phyloP scores from a whole-genome alignment of 192 early-diverging fungal species.

The Coemansia sp. region DNA sequence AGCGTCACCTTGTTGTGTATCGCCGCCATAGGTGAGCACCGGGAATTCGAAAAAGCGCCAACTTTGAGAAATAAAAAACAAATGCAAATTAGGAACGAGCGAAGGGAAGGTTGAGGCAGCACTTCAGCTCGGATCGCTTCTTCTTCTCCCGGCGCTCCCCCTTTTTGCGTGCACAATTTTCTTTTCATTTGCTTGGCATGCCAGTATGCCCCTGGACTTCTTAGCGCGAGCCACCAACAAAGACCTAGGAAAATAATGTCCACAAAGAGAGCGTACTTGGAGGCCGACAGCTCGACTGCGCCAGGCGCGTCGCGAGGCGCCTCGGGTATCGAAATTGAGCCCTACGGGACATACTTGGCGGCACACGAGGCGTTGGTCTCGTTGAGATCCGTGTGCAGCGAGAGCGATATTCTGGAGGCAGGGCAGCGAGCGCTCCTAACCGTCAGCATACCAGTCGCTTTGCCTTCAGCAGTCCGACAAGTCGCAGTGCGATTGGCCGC shows the following conservation, averaged over 20 bases:
- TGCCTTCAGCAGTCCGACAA: slow-evolving; percentile 32
- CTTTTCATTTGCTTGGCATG: too few species aligned
- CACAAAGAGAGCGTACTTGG: slow-evolving; percentile 11
- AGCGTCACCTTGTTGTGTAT: slow-evolving; percentile 35
- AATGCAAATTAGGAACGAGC: too few species aligned
- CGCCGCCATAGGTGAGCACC: neutral
- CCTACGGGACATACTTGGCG: slow-evolving; percentile 40
- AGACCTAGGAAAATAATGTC: slow-evolving; percentile 13
- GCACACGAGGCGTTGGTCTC: slow-evolving; percentile 29
- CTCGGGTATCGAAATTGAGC: slow-evolving; percentile 2
- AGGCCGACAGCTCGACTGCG: slow-evolving; percentile 13
- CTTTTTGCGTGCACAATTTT: too few species aligned
- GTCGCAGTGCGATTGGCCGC: slow-evolving; percentile 29
- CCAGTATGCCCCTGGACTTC: neutral
- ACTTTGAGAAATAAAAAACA: neutral
- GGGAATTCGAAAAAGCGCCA: neutral
- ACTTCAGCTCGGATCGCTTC: too few species aligned
- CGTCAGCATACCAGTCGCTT: slow-evolving; percentile 2
- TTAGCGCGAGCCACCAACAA: neutral
- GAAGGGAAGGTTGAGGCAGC: too few species aligned
- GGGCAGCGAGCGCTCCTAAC: slow-evolving; percentile 20
- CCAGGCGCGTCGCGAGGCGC: neutral
- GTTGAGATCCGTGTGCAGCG: slow-evolving; percentile 5
- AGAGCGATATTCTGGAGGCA: slow-evolving; percentile 5
- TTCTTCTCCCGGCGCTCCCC: too few species aligned